Conservation (phyloP, 2,329 filamentous ascomycete species). For the Venturiaceae sp. region DNA sequence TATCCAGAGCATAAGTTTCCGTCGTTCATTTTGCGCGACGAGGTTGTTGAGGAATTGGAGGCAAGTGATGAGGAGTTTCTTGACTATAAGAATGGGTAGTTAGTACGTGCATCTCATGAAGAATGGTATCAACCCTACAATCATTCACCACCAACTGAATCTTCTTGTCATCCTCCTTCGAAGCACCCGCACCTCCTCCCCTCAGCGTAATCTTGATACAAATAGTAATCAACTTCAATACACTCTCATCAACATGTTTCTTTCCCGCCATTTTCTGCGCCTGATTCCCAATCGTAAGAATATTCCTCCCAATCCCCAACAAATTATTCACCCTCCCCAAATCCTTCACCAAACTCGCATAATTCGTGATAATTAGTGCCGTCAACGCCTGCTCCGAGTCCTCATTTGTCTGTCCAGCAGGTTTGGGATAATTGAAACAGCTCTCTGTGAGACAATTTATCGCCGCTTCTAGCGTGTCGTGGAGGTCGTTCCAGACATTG, state of each 20-base stretch:
- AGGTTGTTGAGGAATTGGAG: slow-evolving; percentile 60
- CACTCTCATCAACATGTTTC: slow-evolving; percentile 49
- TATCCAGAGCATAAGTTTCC: slow-evolving; percentile 56
- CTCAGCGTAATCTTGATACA: slow-evolving; percentile 55
- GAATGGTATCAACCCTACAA: slow-evolving; percentile 30
- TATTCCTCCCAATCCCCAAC: slow-evolving; percentile 51
- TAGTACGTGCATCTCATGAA: neutral
- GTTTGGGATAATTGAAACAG: slow-evolving; percentile 45
- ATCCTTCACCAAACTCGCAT: slow-evolving; percentile 49
- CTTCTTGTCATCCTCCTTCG: slow-evolving; percentile 46
- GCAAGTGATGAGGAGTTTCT: slow-evolving; percentile 54
- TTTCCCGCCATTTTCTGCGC: slow-evolving; percentile 55
- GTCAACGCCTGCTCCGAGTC: neutral
- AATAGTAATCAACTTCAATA: slow-evolving; percentile 52
- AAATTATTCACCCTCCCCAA: slow-evolving; percentile 54
- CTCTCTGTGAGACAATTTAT: slow-evolving; percentile 52
- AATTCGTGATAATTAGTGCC: slow-evolving; percentile 40
- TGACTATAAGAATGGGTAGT: neutral
- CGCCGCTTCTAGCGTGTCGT: slow-evolving; percentile 46
- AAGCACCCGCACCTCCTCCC: slow-evolving; percentile 35
- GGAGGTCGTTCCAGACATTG: slow-evolving; percentile 51
- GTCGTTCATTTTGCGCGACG: slow-evolving; percentile 54
- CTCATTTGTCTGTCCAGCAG: neutral
- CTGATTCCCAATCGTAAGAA: slow-evolving; percentile 49
- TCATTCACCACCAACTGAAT: slow-evolving; percentile 57